Percentiles rank a stretch among this genome's conserved stretches.
Conservation (phyloP, 306 rosid genomes). For the Cucumis sativus region Cucumber_9930_V3 NC_026657.2:26212501-26213000, state of each 20-base stretch:
- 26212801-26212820: constrained; percentile 94
- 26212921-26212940: constrained; percentile 46
- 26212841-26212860: constrained; percentile 87
- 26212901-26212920: constrained; percentile 87
- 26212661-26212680: constrained; percentile 94
- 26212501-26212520: not conserved
- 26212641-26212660: constrained; percentile 63
- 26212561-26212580: constrained; percentile 94
- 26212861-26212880: constrained; percentile 99
- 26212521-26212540: constrained; percentile 45
- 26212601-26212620: constrained; percentile 88
- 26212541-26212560: constrained; percentile 97
- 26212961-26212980: not conserved
- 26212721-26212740: constrained; percentile 81
- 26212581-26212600: constrained; percentile 89
- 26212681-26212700: constrained; percentile 91
- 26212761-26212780: constrained; percentile 88
- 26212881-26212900: constrained; percentile 96
- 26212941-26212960: constrained; percentile 28
- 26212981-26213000: constrained; percentile 16
- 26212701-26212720: constrained; percentile 95
- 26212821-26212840: constrained; percentile 94
- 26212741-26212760: constrained; percentile 96
- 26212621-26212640: constrained; percentile 81
- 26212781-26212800: constrained; percentile 92